Evolutionary conservation across 2,329 filamentous ascomycete genomes (phyloP).

Genomic region (Ceratocystis huliohia): DNA sequence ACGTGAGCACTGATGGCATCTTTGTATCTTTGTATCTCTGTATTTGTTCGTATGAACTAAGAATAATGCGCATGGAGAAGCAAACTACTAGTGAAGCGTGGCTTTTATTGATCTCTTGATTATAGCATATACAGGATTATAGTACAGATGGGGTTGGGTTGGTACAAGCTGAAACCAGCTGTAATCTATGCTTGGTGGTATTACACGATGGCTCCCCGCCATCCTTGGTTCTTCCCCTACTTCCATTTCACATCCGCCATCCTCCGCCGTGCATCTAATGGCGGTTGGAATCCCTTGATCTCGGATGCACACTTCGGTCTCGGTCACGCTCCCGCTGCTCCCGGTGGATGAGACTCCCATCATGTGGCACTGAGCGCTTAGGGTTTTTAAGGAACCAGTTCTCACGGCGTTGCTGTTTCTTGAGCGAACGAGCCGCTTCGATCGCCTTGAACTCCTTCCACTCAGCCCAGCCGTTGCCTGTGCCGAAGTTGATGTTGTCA

Average conservation of each 20-base stretch:
- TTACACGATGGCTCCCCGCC: background rate
- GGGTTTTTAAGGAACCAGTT: constrained; percentile 8
- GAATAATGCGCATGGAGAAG: too few relatives aligned
- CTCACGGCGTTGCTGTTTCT: constrained; percentile 5
- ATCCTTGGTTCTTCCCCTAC: background rate
- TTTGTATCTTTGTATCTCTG: background rate
- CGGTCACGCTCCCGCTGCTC: background rate
- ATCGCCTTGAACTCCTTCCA: constrained; percentile 14
- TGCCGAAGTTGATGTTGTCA: constrained; percentile 5
- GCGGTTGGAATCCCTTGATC: background rate
- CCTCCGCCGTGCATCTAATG: background rate
- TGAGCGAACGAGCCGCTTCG: background rate
- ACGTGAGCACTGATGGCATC: background rate
- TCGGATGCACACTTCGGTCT: background rate
- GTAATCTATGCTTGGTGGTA: background rate
- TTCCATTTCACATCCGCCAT: background rate
- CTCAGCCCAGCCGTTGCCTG: constrained; percentile 17
- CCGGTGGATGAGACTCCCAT: background rate
- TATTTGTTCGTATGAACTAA: background rate
- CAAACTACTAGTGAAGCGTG: background rate
- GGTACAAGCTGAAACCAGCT: background rate
- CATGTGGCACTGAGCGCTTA: background rate
- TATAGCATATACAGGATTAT: background rate
- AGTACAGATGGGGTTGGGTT: background rate
- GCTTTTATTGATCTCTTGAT: background rate